phyloP scores from a whole-genome alignment of 108 stramenopile genomes.

The Pseudonitzschia delicatissima region DNA sequence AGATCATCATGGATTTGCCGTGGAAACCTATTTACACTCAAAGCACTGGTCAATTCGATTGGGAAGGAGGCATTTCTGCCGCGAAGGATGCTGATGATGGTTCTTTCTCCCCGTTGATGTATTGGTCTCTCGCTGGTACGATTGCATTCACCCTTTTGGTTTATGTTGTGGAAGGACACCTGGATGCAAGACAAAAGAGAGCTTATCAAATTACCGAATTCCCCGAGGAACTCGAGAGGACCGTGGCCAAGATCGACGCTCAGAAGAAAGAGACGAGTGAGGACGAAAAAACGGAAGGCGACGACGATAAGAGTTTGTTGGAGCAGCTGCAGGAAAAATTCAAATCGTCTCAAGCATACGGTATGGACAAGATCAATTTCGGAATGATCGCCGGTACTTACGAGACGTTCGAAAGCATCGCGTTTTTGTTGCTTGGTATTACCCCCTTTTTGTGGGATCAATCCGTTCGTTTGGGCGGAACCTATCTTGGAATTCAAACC shows the following conservation, averaged over 20 bases:
- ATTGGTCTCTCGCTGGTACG: constrained; percentile 61
- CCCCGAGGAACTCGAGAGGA: constrained; percentile 56
- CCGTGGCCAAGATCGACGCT: constrained; percentile 67
- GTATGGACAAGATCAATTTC: constrained; percentile 88
- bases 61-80: constrained; percentile 11
- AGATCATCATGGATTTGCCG: constrained; percentile 34
- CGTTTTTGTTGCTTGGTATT: constrained; percentile 75
- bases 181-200: constrained; percentile 67
- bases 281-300: constrained; percentile 28
- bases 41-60: constrained; percentile 10
- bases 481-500: constrained; percentile 47
- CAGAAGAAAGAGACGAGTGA: constrained; percentile 34
- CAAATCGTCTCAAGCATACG: constrained; percentile 77
- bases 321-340: constrained; percentile 86
- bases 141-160: constrained; percentile 73
- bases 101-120: constrained; percentile 18
- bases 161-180: constrained; percentile 60
- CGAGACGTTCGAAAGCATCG: constrained; percentile 59
- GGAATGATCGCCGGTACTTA: constrained; percentile 76
- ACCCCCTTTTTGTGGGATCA: constrained; percentile 82
- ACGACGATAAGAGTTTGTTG: constrained; percentile 57
- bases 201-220: constrained; percentile 70
- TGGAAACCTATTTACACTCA: constrained; percentile 44
- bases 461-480: constrained; percentile 33
- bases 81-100: constrained; percentile 2